A percentile compares a stretch with the other conserved stretches of the same genome.
phyloP scores from a whole-genome alignment of 2,329 filamentous ascomycete species.

The Lasiodiplodia gonubiensis region DNA sequence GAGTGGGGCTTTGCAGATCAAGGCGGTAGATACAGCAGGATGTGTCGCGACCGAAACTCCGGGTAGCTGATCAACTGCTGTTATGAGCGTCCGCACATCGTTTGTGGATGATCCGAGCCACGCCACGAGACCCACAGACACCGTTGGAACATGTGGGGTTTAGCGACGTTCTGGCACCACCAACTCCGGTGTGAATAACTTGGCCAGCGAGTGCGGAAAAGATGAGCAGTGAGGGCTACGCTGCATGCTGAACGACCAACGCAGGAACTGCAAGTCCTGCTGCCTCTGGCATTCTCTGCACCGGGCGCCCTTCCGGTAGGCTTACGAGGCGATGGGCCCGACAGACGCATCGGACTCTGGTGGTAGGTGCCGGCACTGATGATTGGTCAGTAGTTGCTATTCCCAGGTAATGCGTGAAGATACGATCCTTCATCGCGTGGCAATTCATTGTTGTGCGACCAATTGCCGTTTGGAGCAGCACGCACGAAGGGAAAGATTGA shows the following conservation, averaged over 20 bases:
- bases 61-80: neutral
- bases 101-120: neutral
- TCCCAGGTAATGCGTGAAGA: neutral
- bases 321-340: neutral
- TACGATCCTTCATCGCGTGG: slow-evolving; percentile 6
- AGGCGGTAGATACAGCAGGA: neutral
- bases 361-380: neutral
- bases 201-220: neutral
- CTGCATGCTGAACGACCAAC: neutral
- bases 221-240: neutral
- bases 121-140: neutral
- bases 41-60: neutral
- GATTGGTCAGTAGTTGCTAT: neutral
- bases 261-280: neutral
- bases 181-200: neutral
- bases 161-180: neutral
- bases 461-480: neutral
- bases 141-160: slow-evolving; percentile 1
- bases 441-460: slow-evolving; percentile 1
- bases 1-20: slow-evolving; percentile 16
- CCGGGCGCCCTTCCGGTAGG: neutral
- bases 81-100: neutral
- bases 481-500: neutral
- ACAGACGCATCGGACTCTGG: neutral
- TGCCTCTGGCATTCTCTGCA: neutral